Evolutionary conservation across 2,329 filamentous ascomycete species (phyloP).

Genomic region (Talaromyces sp.): DNA sequence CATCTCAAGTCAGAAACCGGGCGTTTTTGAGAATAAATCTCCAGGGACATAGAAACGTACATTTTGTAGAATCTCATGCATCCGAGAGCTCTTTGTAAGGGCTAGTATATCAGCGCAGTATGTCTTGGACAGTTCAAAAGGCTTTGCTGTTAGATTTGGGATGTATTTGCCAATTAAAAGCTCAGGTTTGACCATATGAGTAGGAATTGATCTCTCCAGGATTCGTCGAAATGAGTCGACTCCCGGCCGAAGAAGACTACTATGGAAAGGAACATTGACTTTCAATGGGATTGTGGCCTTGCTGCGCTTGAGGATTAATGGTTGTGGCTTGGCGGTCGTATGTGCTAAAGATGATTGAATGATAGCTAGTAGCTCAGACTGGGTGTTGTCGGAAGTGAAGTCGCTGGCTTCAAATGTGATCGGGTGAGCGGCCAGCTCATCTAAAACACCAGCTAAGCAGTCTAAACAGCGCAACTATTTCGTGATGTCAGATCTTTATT

Average conservation of each 20-base stretch:
- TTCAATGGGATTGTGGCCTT: slow-evolving; percentile 96
- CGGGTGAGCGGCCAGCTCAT: slow-evolving; percentile 6
- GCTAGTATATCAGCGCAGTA: slow-evolving; percentile 99
- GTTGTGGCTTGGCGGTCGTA: slow-evolving; percentile 30
- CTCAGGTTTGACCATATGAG: slow-evolving; percentile 93
- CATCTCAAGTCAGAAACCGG: no score
- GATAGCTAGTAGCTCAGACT: background rate
- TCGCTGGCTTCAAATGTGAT: background rate
- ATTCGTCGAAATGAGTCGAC: slow-evolving; percentile 99
- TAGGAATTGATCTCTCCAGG: slow-evolving; percentile 99
- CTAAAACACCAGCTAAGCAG: background rate
- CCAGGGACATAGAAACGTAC: background rate
- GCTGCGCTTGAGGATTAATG: slow-evolving; percentile 83
- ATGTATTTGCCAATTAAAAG: slow-evolving; percentile 99
- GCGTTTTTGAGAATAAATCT: no score
- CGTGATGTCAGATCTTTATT: background rate
- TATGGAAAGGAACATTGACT: slow-evolving; percentile 99
- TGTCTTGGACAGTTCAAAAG: slow-evolving; percentile 95
- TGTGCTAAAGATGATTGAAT: background rate
- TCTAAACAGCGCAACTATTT: background rate
- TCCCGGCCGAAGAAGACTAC: slow-evolving; percentile 90
- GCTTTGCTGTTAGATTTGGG: slow-evolving; percentile 93
- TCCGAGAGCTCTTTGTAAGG: slow-evolving; percentile 69
- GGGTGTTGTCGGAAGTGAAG: background rate
- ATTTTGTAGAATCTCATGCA: slow-evolving; percentile 62